Percentiles rank a stretch among this genome's conserved stretches.
Conservation (phyloP, 2,329 filamentous ascomycete genomes). For the Ambrosiella cleistominuta region DNA sequence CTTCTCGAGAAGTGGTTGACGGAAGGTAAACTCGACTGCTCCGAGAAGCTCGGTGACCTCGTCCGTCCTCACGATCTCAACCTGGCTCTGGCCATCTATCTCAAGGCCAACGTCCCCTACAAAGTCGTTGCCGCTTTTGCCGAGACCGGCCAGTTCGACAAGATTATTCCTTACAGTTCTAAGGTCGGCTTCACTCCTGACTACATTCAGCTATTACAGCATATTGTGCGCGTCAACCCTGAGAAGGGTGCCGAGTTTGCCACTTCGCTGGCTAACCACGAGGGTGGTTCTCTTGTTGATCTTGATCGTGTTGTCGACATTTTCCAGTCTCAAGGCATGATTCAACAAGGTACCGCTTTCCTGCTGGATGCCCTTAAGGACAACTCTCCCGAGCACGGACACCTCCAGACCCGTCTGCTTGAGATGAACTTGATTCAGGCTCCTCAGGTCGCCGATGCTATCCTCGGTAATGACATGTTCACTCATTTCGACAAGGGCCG, state of each 20-base stretch:
- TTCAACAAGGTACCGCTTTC: constrained; percentile 97
- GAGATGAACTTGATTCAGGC: constrained; percentile 98
- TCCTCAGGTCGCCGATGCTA: constrained; percentile 93
- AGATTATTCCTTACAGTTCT: constrained; percentile 81
- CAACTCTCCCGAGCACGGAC: constrained; percentile 82
- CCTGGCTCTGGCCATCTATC: constrained; percentile 75
- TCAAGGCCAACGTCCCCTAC: constrained; percentile 74
- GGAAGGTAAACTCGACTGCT: constrained; percentile 89
- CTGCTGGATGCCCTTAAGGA: constrained; percentile 87
- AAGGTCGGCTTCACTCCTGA: constrained; percentile 85
- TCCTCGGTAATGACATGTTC: constrained; percentile 97
- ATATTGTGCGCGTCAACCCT: constrained; percentile 78
- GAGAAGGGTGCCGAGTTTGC: constrained; percentile 94
- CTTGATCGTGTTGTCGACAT: constrained; percentile 92
- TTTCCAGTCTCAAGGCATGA: constrained; percentile 94
- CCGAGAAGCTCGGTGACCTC: constrained; percentile 89
- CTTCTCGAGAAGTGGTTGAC: constrained; percentile 95
- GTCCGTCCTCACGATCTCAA: constrained; percentile 78
- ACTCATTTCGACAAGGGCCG: constrained; percentile 85
- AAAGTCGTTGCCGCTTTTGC: constrained; percentile 93
- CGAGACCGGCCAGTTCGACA: constrained; percentile 90
- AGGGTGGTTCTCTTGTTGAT: constrained; percentile 73
- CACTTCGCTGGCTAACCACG: constrained; percentile 75
- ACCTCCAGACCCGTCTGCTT: constrained; percentile 80
- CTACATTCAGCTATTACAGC: constrained; percentile 78